Percentiles rank a stretch among this genome's conserved stretches.
Conservation (phyloP, 805 yeast genomes). For the Kodamaea sagamina region DNA sequence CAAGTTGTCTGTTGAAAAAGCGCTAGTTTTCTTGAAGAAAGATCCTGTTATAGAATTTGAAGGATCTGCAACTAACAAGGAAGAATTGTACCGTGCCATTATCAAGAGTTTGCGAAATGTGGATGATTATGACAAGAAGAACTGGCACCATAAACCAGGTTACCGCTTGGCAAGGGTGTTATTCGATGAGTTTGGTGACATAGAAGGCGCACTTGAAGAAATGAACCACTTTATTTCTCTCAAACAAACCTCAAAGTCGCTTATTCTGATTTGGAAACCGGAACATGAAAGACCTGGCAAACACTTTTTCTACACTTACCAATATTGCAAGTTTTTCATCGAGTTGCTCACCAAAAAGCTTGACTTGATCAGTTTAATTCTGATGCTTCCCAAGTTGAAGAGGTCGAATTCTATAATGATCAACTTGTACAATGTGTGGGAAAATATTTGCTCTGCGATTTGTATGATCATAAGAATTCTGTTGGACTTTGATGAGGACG, state of each 20-base stretch:
- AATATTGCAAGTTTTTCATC: conserved; percentile 66
- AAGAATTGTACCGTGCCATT: conserved; percentile 40
- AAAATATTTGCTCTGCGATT: conserved; percentile 51
- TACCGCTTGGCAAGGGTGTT: conserved; percentile 68
- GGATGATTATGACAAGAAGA: conserved; percentile 66
- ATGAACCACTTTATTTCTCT: conserved; percentile 64
- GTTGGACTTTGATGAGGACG: conserved; percentile 38
- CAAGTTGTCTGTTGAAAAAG: conserved; percentile 37
- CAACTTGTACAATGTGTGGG: conserved; percentile 66
- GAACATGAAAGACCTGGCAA: conserved; percentile 90
- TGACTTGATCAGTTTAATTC: conserved; percentile 61
- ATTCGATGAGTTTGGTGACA: conserved; percentile 54
- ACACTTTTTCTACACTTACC: conserved; percentile 76
- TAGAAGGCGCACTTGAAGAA: conserved; percentile 58
- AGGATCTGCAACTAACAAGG: background rate
- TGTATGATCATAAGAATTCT: conserved; percentile 53
- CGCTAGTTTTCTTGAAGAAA: conserved; percentile 37
- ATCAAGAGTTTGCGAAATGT: conserved; percentile 51
- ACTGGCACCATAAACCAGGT: conserved; percentile 89
- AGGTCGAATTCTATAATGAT: conserved; percentile 78
- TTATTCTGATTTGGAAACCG: conserved; percentile 91
- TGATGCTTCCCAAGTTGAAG: conserved; percentile 72
- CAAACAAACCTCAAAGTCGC: conserved; percentile 65
- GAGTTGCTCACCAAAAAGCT: conserved; percentile 52
- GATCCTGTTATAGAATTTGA: conserved; percentile 32